Conservation (phyloP, 345 rosid species). For the Erysimum cheiranthoides region DNA sequence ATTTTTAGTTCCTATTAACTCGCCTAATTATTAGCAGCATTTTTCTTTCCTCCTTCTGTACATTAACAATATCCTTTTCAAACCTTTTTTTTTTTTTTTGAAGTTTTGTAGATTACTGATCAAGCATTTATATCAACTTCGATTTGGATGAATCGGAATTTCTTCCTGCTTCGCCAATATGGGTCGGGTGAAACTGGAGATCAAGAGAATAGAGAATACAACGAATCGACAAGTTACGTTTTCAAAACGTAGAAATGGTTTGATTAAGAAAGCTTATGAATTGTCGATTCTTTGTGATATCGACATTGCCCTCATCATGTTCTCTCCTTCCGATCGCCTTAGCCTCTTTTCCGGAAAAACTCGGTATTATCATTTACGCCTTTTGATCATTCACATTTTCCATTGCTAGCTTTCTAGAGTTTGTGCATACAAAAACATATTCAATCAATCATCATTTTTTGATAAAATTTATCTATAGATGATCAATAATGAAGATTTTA, state of each 20-base stretch:
- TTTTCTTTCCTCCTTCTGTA: constrained; percentile 2
- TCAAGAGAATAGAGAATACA: constrained; percentile 81
- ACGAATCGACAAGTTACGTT: constrained; percentile 81
- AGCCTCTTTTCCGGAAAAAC: constrained; percentile 75
- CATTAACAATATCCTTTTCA: constrained; percentile 3
- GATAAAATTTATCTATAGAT: not conserved
- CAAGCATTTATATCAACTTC: not conserved
- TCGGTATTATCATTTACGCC: constrained; percentile 48
- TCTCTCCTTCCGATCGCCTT: constrained; percentile 72
- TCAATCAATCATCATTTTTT: not conserved
- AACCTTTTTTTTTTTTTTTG: not conserved
- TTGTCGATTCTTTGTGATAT: constrained; percentile 83
- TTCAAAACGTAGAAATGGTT: constrained; percentile 87
- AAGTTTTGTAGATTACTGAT: constrained; percentile 31
- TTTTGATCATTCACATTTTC: not conserved
- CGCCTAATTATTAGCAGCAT: constrained; percentile 6
- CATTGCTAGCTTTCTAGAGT: not conserved
- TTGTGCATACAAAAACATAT: not conserved
- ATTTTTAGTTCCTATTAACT: constrained; percentile 24
- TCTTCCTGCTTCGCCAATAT: constrained; percentile 32
- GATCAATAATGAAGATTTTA: not conserved
- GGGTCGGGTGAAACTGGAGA: constrained; percentile 83
- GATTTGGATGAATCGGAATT: constrained; percentile 11
- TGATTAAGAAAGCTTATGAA: constrained; percentile 89
- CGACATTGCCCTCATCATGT: constrained; percentile 85